Percentiles rank a stretch among this genome's conserved stretches.
phyloP scores from a whole-genome alignment of 441 rosid genomes.

The Euphorbia schlechtendalii region DNA sequence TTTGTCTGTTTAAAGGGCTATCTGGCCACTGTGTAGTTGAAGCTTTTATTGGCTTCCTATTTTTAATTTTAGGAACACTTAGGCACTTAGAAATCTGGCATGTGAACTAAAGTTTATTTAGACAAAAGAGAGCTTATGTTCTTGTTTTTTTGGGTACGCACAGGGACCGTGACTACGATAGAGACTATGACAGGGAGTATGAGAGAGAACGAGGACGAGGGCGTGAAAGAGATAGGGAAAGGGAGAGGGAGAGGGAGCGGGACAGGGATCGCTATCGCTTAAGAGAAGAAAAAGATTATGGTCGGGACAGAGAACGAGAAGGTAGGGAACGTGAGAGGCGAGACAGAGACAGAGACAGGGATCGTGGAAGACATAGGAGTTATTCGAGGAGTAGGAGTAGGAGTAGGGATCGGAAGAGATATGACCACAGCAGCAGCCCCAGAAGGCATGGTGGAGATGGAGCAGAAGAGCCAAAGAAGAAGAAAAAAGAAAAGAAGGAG shows the following conservation, averaged over 20 bases:
- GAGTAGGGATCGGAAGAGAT: slow-evolving; percentile 75
- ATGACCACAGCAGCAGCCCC: slow-evolving; percentile 45
- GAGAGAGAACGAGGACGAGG: slow-evolving; percentile 32
- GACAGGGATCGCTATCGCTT: slow-evolving; percentile 45
- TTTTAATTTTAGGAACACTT: background rate
- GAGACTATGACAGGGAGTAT: slow-evolving; percentile 54
- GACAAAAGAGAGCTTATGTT: background rate
- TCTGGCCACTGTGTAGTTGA: background rate
- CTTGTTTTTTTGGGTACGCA: background rate
- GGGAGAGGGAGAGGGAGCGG: slow-evolving; percentile 18
- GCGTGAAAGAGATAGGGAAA: slow-evolving; percentile 42
- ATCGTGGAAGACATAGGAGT: slow-evolving; percentile 63
- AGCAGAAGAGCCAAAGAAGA: slow-evolving; percentile 61
- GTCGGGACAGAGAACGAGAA: slow-evolving; percentile 54
- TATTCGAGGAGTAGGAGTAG: slow-evolving; percentile 56
- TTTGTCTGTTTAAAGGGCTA: background rate
- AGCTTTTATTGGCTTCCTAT: background rate
- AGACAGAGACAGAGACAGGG: slow-evolving; percentile 38
- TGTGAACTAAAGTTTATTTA: background rate
- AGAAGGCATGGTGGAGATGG: slow-evolving; percentile 34
- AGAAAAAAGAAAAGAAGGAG: slow-evolving; percentile 57
- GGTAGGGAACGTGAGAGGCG: slow-evolving; percentile 60
- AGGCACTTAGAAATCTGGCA: background rate
- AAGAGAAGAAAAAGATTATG: slow-evolving; percentile 56
- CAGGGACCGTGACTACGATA: slow-evolving; percentile 54